Evolutionary conservation across 306 rosid genomes (phyloP).

Genomic region (Quercus variabilis): DNA sequence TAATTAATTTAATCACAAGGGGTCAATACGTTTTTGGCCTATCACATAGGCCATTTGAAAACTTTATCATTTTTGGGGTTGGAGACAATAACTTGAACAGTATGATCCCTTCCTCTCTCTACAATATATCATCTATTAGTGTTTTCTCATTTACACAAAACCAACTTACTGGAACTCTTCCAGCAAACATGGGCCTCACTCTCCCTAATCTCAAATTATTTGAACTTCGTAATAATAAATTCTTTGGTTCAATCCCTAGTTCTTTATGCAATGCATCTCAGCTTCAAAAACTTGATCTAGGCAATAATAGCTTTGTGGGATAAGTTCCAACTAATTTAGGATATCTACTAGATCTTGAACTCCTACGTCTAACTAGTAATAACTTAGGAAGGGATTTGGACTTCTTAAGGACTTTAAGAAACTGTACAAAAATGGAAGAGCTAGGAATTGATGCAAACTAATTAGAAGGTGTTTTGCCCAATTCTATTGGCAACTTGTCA

Average conservation of each 20-base stretch:
- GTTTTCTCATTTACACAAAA: not conserved
- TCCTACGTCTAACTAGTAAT: no score
- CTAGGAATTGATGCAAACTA: accelerated
- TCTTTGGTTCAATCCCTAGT: not conserved
- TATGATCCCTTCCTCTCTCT: no score
- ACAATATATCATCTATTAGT: no score
- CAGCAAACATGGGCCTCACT: not conserved
- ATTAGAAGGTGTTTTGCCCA: not conserved
- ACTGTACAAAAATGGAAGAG: no score
- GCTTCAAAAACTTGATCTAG: not conserved
- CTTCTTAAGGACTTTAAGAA: no score
- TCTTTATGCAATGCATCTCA: not conserved
- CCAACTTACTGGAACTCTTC: not conserved
- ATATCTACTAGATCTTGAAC: no score
- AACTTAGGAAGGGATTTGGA: no score
- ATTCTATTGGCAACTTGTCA: conserved; percentile 9
- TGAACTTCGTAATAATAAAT: not conserved
- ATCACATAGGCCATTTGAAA: no score
- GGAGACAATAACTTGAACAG: accelerated
- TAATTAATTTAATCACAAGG: no score
- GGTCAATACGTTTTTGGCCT: no score
- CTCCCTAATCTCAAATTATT: not conserved
- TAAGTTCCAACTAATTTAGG: not conserved
- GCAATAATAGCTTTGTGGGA: not conserved
- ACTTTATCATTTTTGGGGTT: no score